Conservation (phyloP, 1,284 basidiomycete species). For the Apiotrichum akiyoshidainum region DNA sequence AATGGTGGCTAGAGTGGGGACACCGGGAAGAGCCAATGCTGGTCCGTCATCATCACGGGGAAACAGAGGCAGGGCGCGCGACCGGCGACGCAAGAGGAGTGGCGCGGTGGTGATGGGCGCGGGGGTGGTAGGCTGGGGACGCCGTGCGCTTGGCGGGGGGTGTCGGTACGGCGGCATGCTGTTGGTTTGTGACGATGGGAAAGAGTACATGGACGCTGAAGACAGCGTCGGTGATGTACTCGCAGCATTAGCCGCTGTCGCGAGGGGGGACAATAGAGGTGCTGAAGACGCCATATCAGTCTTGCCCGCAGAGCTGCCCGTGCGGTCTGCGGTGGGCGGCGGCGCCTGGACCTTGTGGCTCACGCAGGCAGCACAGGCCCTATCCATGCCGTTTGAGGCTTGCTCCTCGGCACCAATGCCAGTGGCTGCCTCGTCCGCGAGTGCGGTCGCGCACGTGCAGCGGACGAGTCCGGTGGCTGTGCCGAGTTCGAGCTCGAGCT, state of each 20-base stretch:
- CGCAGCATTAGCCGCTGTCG: too few species aligned
- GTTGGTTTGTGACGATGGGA: neutral
- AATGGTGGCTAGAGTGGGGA: neutral
- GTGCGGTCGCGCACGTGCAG: neutral
- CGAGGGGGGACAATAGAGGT: too few species aligned
- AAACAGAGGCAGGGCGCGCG: neutral
- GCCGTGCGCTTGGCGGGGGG: too few species aligned
- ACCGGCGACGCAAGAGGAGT: neutral
- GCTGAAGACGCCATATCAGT: too few species aligned
- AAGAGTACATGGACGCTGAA: neutral
- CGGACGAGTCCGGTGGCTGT: neutral
- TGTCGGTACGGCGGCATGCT: neutral
- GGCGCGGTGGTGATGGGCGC: neutral
- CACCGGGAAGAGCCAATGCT: neutral
- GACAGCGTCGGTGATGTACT: too few species aligned
- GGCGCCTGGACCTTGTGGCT: too few species aligned
- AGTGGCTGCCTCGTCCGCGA: neutral
- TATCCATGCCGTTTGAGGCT: neutral
- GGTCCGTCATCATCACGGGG: neutral
- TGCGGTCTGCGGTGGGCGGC: too few species aligned
- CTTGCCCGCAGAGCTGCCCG: too few species aligned
- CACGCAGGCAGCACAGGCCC: too few species aligned
- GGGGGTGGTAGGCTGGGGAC: neutral
- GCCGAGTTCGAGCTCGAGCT: slow-evolving; percentile 1
- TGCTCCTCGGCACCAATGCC: neutral